Base-by-base conservation (phyloP, 73 alveolate genomes). In the Paramecium caudatum region DNA sequence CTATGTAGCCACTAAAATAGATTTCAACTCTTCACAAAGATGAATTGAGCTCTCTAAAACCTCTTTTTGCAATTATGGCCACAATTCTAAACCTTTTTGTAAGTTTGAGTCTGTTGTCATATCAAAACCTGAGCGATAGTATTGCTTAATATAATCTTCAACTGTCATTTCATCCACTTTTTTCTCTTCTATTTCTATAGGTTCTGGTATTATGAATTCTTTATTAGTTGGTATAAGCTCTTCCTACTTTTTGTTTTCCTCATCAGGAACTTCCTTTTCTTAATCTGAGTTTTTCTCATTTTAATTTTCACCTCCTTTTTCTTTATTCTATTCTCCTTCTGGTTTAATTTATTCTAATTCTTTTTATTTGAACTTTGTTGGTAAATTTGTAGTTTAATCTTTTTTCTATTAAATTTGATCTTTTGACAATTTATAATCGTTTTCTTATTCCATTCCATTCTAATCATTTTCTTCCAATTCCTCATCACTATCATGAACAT, bases 1-100 rank as follows among this genome's bases (percentile, higher is more conserved):
- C 49, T 93, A 84, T 49, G 96, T 94, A 46, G 99, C 99, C 74
- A 98, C 98, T 13, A 97, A 91, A 45, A 98, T 95, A 70, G 96
- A 94, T 82, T 97, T 95, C 46, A 98, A 82, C 70, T 96, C 94
- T 82, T 96, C 99, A 50, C 96, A 93, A 0, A 96, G 93, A 21
- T 87, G 70, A 21, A 86, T 61, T 2, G 97, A 46, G 25, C 88
- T 61, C 37, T 85, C 82, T 30, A 61, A 37, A 1, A 97, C 96
- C 61, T 92, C 97, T 78, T 90, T 91, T 93, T 93, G 91, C 13
- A 91, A 37, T 32, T 80, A 34, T 39, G 83, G 81, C 96, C 96
- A 78, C 91, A 94, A 94, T 68, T 92, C 94, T 84, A 90, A 65
- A 45, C 94, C 91, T 39, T 87, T 65, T 46, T 87, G 23, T 69